A percentile compares a stretch with the other conserved stretches of the same genome.
These are phyloP conservation scores for Volvox reticuliferus DNA, from an alignment of 139 green algal species.

Conservation along the genomic window DNA sequence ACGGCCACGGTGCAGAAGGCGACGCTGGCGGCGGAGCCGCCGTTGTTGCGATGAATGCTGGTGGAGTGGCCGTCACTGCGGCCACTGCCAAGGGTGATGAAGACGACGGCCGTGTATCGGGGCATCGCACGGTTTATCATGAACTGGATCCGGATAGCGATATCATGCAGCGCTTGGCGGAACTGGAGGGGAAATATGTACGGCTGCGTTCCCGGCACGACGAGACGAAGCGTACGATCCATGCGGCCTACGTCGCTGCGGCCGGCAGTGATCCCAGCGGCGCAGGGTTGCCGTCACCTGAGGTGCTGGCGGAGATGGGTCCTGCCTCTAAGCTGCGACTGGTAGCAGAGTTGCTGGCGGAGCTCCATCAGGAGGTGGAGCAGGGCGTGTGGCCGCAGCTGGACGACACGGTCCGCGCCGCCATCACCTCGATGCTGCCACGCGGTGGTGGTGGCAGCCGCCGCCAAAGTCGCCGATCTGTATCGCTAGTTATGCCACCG, in stretches of 20 bases:
- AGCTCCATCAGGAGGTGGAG: constrained; percentile 36
- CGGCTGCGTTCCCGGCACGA: background rate
- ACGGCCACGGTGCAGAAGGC: too few species aligned
- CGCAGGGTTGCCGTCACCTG: constrained; percentile 6
- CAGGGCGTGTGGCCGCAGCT: constrained; percentile 37
- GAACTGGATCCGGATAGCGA: background rate
- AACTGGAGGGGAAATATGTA: constrained; percentile 13
- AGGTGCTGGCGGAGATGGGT: constrained; percentile 22
- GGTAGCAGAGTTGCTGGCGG: constrained; percentile 37
- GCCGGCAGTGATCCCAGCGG: background rate
- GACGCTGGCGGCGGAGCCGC: background rate
- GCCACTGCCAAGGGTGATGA: background rate
- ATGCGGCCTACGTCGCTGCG: background rate
- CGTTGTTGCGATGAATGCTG: background rate
- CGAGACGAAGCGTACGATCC: constrained; percentile 11
- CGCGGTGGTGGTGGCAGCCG: background rate
- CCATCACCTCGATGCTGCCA: background rate
- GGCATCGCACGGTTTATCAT: background rate
- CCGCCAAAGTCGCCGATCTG: background rate
- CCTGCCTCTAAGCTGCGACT: constrained; percentile 28
- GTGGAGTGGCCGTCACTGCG: background rate
- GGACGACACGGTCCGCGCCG: background rate
- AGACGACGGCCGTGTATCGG: background rate
- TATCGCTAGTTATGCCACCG: background rate
- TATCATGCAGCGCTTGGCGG: background rate